Percentiles rank a stretch among this genome's conserved stretches.
These are phyloP conservation scores for Linanthus parryae DNA, from an alignment of 148 eudicot species.

Conservation along the genomic window DNA sequence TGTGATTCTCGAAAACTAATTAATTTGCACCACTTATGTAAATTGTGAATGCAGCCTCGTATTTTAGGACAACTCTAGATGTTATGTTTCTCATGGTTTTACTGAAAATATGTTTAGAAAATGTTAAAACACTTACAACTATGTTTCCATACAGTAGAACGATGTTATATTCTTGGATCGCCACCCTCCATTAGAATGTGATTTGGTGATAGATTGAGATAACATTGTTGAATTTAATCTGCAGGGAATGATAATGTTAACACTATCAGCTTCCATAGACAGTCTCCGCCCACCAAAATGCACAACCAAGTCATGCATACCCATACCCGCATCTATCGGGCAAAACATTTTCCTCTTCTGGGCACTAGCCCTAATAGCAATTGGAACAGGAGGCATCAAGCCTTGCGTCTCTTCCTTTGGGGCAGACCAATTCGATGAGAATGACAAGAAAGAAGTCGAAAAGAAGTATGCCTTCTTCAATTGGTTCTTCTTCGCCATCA, in stretches of 20 bases:
- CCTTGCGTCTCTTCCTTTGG: slow-evolving; percentile 55
- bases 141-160: too few relatives aligned
- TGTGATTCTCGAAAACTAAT: too few relatives aligned
- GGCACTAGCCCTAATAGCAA: slow-evolving; percentile 36
- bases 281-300: slow-evolving; percentile 37
- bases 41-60: too few relatives aligned
- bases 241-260: slow-evolving; percentile 43
- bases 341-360: slow-evolving; percentile 36
- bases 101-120: too few relatives aligned
- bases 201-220: too few relatives aligned
- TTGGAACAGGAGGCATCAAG: slow-evolving; percentile 56
- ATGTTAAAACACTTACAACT: too few relatives aligned
- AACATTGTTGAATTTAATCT: too few relatives aligned
- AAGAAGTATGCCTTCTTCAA: slow-evolving; percentile 45
- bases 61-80: too few relatives aligned
- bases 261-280: slow-evolving; percentile 40
- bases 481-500: slow-evolving; percentile 29
- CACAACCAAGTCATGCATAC: slow-evolving; percentile 24
- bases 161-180: too few relatives aligned
- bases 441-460: slow-evolving; percentile 26
- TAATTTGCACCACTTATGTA: too few relatives aligned
- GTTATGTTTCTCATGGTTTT: too few relatives aligned
- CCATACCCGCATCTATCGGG: slow-evolving; percentile 14
- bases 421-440: slow-evolving; percentile 46
- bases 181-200: too few relatives aligned